Base-by-base conservation (phyloP, 768 basidiomycete genomes). In the Boletus pseudo-olivaceus region DNA sequence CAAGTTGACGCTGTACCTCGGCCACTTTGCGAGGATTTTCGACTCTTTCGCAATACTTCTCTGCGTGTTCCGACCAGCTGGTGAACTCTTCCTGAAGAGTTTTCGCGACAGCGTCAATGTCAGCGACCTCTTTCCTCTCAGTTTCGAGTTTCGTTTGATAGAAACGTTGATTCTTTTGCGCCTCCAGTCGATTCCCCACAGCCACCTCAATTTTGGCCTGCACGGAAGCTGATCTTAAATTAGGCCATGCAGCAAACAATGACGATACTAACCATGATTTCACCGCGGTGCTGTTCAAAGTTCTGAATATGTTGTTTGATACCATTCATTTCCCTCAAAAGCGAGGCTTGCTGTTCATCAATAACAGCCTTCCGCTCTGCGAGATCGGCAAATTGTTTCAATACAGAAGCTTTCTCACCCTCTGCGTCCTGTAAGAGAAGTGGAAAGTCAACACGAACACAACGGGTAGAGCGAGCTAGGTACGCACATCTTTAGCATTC, bases 51-150 rank as follows among this genome's bases (percentile, higher is more conserved):
- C 85, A 91, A 61, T 82, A 85, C 62, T 83, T 68, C 20, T 75
- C 67, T 15, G 91, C 93, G 39, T 80, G 80, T 4, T 65, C 72
- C 3, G 82, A 82, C 88, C 88, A 92, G 23, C 74, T 75, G 81
- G 72, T 68, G 57, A 85, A 88, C 64, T 93, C 88, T 51, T 77
- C 67, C 61, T 87, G 75, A 17, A 89, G 66, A 11, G 79, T 72
- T 15, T 79, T 73, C 3, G 77, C 78, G 4, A 73, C 69, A 7
- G 67, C 75, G 53, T 88, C 74, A 1, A 77, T 71, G 0, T 70
- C 71, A 0, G 70, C 67, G 4, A 88, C 72, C 47, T 73, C 75
- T 43, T 63, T 67, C 56, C 75, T 69, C 59, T 87, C 84, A 0
- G 74, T 73, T 6, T 70, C 73, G 0, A 85, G 69, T 58, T 88